A percentile compares a stretch with the other conserved stretches of the same genome.
These are phyloP conservation scores for Favolaschia claudopus DNA, from an alignment of 768 basidiomycete genomes.

Conservation along the genomic window DNA sequence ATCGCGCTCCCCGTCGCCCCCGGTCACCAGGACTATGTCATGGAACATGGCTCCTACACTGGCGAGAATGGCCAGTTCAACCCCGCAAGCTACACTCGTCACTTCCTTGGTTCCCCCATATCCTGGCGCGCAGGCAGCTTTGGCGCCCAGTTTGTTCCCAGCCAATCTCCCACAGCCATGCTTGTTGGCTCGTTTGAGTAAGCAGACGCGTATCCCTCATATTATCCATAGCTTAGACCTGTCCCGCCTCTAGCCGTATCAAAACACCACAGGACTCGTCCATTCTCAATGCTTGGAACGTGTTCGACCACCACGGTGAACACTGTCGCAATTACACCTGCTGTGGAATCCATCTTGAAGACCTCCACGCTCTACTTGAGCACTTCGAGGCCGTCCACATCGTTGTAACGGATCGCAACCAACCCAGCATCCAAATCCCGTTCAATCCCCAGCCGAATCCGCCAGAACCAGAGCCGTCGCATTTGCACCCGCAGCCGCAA, in stretches of 20 bases:
- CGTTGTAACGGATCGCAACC: conserved; percentile 64
- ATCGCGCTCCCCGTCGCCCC: conserved; percentile 51
- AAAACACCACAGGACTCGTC: conserved; percentile 33
- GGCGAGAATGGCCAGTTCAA: conserved; percentile 60
- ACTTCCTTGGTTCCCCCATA: conserved; percentile 75
- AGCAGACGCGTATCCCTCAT: conserved; percentile 41
- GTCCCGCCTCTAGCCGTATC: conserved; percentile 9
- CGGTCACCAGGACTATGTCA: conserved; percentile 35
- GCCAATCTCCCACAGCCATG: conserved; percentile 64
- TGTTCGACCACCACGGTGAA: conserved; percentile 76
- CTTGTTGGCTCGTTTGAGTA: conserved; percentile 73
- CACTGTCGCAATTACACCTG: conserved; percentile 90
- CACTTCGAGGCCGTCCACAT: conserved; percentile 94
- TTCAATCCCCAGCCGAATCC: conserved; percentile 51
- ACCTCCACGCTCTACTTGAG: conserved; percentile 85
- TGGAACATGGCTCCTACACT: conserved; percentile 59
- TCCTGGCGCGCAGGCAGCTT: conserved; percentile 77
- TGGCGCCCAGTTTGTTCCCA: conserved; percentile 67
- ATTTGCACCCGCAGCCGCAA: conserved; percentile 41
- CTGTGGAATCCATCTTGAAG: conserved; percentile 76
- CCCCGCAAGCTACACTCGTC: conserved; percentile 69
- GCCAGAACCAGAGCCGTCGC: conserved; percentile 33
- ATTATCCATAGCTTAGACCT: not conserved
- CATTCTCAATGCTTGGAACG: conserved; percentile 70
- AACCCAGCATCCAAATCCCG: conserved; percentile 51